Evolutionary conservation across 208 protist genomes (phyloP).

Genomic region (Wallacemonas sp.): DNA sequence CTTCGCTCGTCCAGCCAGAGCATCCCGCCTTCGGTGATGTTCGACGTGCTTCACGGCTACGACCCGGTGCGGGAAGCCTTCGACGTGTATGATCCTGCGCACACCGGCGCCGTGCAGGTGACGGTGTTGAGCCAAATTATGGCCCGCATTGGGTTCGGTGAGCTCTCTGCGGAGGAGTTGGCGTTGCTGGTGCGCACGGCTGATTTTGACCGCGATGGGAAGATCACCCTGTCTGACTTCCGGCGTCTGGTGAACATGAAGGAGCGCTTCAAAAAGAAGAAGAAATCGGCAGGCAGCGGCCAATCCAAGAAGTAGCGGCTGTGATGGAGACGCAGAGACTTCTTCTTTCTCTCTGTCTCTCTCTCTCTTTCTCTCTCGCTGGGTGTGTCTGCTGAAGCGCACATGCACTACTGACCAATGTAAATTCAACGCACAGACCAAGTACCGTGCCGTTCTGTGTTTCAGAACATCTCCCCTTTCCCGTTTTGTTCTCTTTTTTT

Average conservation of each 20-base stretch:
- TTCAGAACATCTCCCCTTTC: too few relatives aligned
- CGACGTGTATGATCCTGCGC: constrained; percentile 89
- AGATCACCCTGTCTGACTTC: constrained; percentile 92
- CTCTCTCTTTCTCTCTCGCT: background rate
- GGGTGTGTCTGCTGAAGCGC: too few relatives aligned
- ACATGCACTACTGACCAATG: too few relatives aligned
- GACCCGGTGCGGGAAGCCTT: constrained; percentile 89
- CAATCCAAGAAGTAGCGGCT: background rate
- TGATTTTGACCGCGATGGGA: constrained; percentile 92
- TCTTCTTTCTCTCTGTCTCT: background rate
- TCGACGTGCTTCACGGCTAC: constrained; percentile 47
- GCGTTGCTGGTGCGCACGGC: constrained; percentile 88
- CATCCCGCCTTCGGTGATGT: constrained; percentile 8
- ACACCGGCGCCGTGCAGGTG: constrained; percentile 76
- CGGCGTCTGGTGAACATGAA: constrained; percentile 79
- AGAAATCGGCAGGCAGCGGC: background rate
- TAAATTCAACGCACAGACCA: too few relatives aligned
- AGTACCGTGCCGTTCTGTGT: too few relatives aligned
- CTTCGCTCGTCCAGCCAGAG: background rate
- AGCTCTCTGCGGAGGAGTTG: constrained; percentile 85
- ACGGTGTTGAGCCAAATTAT: constrained; percentile 83
- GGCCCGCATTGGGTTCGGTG: constrained; percentile 82
- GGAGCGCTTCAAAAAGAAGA: constrained; percentile 36
- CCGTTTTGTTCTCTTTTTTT: too few relatives aligned
- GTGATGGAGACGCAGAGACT: background rate